A percentile compares a stretch with the other conserved stretches of the same genome.
Evolutionary conservation across 805 yeast species (phyloP).

Genomic region (Wickerhamiella allomyrinae): DNA sequence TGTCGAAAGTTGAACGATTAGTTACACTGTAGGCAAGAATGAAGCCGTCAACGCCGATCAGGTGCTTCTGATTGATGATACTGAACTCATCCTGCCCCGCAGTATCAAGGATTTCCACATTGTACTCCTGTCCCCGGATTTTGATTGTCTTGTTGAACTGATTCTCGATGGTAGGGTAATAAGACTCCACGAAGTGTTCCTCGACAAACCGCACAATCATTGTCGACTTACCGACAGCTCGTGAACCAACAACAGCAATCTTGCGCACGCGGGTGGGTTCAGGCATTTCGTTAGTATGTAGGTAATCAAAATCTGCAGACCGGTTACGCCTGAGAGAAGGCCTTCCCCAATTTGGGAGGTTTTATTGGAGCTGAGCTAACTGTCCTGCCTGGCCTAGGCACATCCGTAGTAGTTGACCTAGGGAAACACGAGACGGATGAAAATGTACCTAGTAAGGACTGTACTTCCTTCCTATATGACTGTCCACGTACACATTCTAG

Average conservation of each 20-base stretch:
- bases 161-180: slow-evolving; percentile 84
- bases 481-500: no score
- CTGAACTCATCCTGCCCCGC: slow-evolving; percentile 90
- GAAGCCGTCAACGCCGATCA: slow-evolving; percentile 75
- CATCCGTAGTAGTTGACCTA: no score
- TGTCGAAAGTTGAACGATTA: slow-evolving; percentile 61
- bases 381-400: no score
- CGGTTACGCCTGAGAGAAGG: no score
- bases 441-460: no score
- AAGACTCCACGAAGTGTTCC: slow-evolving; percentile 74
- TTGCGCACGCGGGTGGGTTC: slow-evolving; percentile 32
- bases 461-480: no score
- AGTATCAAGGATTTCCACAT: slow-evolving; percentile 75
- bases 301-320: background rate
- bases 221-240: slow-evolving; percentile 79
- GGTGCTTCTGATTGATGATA: slow-evolving; percentile 60
- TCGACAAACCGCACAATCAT: slow-evolving; percentile 75
- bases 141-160: slow-evolving; percentile 59
- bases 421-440: no score
- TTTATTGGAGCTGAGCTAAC: no score
- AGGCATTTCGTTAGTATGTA: slow-evolving; percentile 14
- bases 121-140: slow-evolving; percentile 60
- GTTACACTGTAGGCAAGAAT: slow-evolving; percentile 70
- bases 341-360: no score
- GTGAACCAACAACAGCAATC: slow-evolving; percentile 74